Conservation (phyloP, 441 rosid genomes). For the Erodium chrysanthum region DNA sequence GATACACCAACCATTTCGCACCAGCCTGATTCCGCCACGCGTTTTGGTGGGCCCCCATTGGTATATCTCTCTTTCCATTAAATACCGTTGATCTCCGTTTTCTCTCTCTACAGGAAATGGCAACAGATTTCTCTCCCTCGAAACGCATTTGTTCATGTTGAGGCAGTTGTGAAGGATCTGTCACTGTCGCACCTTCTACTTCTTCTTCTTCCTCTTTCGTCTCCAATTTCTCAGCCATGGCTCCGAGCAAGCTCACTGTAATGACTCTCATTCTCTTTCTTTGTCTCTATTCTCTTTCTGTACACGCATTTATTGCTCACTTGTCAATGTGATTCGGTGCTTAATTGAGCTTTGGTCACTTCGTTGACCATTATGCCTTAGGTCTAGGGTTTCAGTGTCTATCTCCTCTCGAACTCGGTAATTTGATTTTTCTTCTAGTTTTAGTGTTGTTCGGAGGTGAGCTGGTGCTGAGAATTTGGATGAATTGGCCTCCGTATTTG, state of each 20-base stretch:
- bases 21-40: constrained; percentile 3
- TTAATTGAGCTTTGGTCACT: constrained; percentile 1
- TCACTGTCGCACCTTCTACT: constrained; percentile 1
- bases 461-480: neutral
- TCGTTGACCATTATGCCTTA: constrained; percentile 15
- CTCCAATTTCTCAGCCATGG: constrained; percentile 31
- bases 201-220: neutral
- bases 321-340: constrained; percentile 3
- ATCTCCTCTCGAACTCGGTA: too few relatives aligned
- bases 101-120: neutral
- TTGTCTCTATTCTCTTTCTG: constrained; percentile 6
- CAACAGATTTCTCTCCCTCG: constrained; percentile 3
- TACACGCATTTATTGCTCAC: neutral
- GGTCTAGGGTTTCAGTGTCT: neutral
- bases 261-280: constrained; percentile 16
- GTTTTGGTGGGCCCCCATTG: neutral
- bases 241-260: constrained; percentile 57
- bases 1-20: neutral
- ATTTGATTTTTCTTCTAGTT: too few relatives aligned
- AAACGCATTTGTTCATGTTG: neutral
- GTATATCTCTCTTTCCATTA: neutral
- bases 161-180: constrained; percentile 5
- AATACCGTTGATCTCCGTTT: neutral
- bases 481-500: neutral
- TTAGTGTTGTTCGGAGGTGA: neutral